These are phyloP conservation scores for Apiotrichum brassicae DNA, from an alignment of 1,284 basidiomycete genomes.

Conservation along the genomic window DNA sequence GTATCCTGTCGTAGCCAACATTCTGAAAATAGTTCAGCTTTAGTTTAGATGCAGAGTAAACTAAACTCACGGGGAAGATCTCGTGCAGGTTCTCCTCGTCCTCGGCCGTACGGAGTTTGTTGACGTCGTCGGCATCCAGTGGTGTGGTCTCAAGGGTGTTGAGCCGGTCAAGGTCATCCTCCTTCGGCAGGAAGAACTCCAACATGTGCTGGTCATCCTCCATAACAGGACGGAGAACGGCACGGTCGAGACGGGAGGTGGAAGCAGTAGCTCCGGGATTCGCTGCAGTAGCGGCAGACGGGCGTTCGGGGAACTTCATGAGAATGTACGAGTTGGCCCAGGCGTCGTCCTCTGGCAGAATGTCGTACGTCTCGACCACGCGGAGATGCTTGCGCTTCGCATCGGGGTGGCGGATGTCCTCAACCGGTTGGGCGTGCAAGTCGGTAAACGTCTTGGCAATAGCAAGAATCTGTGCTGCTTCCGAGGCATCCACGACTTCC, in stretches of 20 bases:
- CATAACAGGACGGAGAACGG: constrained; percentile 76
- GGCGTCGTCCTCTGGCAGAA: constrained; percentile 77
- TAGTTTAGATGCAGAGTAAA: too few species aligned
- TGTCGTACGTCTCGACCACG: constrained; percentile 72
- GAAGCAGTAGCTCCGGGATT: constrained; percentile 55
- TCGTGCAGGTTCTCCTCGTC: constrained; percentile 18
- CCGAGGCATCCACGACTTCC: constrained; percentile 65
- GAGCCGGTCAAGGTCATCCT: constrained; percentile 54
- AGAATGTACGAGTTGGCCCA: constrained; percentile 87
- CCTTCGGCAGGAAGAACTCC: constrained; percentile 77
- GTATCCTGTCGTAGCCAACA: constrained; percentile 33
- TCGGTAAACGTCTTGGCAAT: constrained; percentile 76
- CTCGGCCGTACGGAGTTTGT: constrained; percentile 1
- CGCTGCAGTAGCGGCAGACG: constrained; percentile 61
- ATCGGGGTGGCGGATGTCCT: constrained; percentile 56
- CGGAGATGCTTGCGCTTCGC: constrained; percentile 67
- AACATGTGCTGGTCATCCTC: constrained; percentile 73
- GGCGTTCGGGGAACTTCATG: constrained; percentile 80
- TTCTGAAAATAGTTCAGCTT: too few species aligned
- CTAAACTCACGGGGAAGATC: constrained; percentile 27
- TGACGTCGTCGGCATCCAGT: constrained; percentile 19
- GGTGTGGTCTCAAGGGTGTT: constrained; percentile 22
- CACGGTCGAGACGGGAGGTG: constrained; percentile 61
- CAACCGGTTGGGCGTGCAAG: constrained; percentile 55
- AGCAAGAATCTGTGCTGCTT: constrained; percentile 67